Conservation (phyloP, 176 grass and related monocot species). For the Dendrocalamus sinicus region DNA sequence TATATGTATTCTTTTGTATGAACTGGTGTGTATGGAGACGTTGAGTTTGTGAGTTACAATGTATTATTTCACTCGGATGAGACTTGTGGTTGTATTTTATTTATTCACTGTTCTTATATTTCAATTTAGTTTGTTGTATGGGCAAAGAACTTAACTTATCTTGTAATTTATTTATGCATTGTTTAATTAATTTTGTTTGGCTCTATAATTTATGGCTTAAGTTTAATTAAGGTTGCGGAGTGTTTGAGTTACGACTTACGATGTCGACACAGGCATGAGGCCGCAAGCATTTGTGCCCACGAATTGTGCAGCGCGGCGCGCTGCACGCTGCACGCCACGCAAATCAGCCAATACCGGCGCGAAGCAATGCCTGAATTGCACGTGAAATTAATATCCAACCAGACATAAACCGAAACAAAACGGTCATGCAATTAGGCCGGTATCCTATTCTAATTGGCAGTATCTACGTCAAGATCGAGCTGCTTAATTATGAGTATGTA, state of each 20-base stretch:
- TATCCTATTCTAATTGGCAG: background rate
- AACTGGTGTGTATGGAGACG: no score
- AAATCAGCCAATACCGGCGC: background rate
- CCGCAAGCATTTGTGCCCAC: conserved; percentile 2
- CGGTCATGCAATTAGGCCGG: background rate
- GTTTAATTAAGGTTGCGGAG: no score
- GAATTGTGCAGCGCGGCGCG: background rate
- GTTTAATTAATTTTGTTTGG: no score
- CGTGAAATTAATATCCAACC: background rate
- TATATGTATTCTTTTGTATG: no score
- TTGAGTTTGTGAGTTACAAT: no score
- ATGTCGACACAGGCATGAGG: background rate
- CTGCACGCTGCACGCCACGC: background rate
- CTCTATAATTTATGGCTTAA: no score
- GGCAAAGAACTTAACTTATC: no score
- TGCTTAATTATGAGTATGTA: background rate
- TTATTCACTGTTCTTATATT: no score
- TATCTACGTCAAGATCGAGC: background rate
- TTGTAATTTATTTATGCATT: no score
- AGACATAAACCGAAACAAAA: background rate
- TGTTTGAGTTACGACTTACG: background rate
- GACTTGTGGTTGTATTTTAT: no score
- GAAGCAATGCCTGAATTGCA: background rate
- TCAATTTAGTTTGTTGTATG: no score
- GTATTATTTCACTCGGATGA: no score